These are phyloP conservation scores for Aspergillus jensenii DNA, from an alignment of 2,329 filamentous ascomycete genomes.

Conservation along the genomic window DNA sequence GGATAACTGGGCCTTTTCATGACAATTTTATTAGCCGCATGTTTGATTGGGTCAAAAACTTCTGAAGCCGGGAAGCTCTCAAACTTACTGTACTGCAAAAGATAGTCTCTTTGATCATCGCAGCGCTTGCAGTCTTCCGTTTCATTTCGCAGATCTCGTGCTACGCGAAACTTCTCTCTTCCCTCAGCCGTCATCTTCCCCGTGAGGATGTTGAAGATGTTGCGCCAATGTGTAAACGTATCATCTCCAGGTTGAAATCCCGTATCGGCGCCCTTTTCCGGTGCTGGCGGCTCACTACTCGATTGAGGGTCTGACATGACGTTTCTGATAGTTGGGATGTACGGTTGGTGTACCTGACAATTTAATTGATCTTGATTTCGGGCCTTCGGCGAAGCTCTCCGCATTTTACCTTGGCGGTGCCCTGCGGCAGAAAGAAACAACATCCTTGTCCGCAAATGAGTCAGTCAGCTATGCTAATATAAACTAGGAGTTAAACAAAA, in stretches of 20 bases:
- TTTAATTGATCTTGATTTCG: constrained; percentile 13
- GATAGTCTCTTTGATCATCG: constrained; percentile 78
- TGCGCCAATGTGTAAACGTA: constrained; percentile 64
- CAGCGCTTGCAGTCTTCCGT: constrained; percentile 75
- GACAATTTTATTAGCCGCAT: constrained; percentile 6
- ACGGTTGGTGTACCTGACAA: neutral
- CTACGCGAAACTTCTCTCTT: constrained; percentile 72
- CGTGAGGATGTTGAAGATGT: constrained; percentile 80
- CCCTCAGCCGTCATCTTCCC: constrained; percentile 70
- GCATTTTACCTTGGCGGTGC: constrained; percentile 27
- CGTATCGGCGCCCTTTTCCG: constrained; percentile 28
- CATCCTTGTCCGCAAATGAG: constrained; percentile 6
- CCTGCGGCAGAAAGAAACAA: constrained; percentile 28
- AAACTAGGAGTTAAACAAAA: neutral
- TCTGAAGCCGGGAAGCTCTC: neutral
- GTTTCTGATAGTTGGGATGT: neutral
- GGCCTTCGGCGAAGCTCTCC: constrained; percentile 25
- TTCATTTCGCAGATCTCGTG: constrained; percentile 73
- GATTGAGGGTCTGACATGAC: constrained; percentile 34
- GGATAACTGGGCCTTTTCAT: constrained; percentile 67
- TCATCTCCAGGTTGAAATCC: constrained; percentile 44
- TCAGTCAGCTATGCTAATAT: neutral
- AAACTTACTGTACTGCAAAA: constrained; percentile 68
- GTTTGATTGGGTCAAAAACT: neutral
- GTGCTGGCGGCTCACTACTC: constrained; percentile 15